These are phyloP conservation scores for Lepiota brunneoincarnata DNA, from an alignment of 768 basidiomycete species.

Conservation along the genomic window DNA sequence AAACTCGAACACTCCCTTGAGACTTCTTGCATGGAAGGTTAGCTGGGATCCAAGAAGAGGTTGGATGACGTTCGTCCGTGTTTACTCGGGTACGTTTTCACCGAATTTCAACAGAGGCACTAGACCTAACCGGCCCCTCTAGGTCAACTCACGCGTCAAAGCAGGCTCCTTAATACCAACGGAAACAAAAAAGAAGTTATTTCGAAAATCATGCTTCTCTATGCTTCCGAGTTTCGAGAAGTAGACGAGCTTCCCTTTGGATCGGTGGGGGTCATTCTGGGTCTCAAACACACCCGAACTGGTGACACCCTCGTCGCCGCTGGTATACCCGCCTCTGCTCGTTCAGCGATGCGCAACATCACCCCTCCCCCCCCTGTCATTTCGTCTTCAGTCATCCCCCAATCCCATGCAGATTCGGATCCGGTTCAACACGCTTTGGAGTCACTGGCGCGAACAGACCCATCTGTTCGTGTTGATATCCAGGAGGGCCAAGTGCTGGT, in stretches of 20 bases:
- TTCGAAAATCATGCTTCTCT: slow-evolving; percentile 73
- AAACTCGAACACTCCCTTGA: slow-evolving; percentile 46
- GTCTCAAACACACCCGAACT: slow-evolving; percentile 80
- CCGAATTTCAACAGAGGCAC: neutral
- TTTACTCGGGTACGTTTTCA: slow-evolving; percentile 71
- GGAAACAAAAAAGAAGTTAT: slow-evolving; percentile 70
- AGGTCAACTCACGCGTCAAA: slow-evolving; percentile 73
- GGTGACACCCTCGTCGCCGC: slow-evolving; percentile 78
- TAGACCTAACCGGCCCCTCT: slow-evolving; percentile 7
- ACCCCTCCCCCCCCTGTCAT: slow-evolving; percentile 81
- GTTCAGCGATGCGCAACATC: slow-evolving; percentile 56
- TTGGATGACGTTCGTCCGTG: slow-evolving; percentile 92
- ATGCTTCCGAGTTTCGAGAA: slow-evolving; percentile 73
- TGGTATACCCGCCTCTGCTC: slow-evolving; percentile 34
- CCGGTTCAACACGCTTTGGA: slow-evolving; percentile 76
- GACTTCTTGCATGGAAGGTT: slow-evolving; percentile 85
- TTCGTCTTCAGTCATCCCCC: slow-evolving; percentile 78
- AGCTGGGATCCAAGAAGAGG: slow-evolving; percentile 77
- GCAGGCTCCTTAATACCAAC: slow-evolving; percentile 58
- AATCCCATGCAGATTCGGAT: slow-evolving; percentile 73
- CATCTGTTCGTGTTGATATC: slow-evolving; percentile 77
- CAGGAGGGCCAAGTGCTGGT: slow-evolving; percentile 84
- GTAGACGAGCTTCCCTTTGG: slow-evolving; percentile 81
- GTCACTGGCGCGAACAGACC: slow-evolving; percentile 79
- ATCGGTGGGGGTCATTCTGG: slow-evolving; percentile 81